Evolutionary conservation across 2,329 filamentous ascomycete species (phyloP).

Genomic region (Parastagonospora avenae): DNA sequence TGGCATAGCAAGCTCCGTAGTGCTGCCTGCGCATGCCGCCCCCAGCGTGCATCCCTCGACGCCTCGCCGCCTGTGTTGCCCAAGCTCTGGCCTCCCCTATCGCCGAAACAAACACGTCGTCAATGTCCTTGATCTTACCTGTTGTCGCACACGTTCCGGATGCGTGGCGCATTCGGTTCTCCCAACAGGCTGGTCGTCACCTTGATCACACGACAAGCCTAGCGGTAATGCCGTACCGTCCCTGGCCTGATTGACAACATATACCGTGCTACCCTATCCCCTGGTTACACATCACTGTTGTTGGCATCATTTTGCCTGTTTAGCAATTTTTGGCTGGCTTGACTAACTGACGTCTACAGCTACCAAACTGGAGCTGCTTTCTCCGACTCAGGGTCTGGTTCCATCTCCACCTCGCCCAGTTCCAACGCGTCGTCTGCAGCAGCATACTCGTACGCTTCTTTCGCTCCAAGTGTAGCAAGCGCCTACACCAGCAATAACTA

Average conservation of each 20-base stretch:
- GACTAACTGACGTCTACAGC: slow-evolving; percentile 50
- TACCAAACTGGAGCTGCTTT: slow-evolving; percentile 57
- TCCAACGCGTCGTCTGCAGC: slow-evolving; percentile 56
- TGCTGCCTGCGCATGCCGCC: slow-evolving; percentile 45
- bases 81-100: slow-evolving; percentile 43
- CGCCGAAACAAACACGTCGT: slow-evolving; percentile 50
- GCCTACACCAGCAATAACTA: slow-evolving; percentile 43
- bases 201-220: slow-evolving; percentile 53
- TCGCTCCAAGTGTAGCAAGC: slow-evolving; percentile 34
- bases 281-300: slow-evolving; percentile 47
- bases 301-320: slow-evolving; percentile 39
- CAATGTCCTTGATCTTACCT: slow-evolving; percentile 40
- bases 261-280: slow-evolving; percentile 46
- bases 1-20: slow-evolving; percentile 41
- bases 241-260: slow-evolving; percentile 45
- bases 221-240: slow-evolving; percentile 44
- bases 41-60: slow-evolving; percentile 43
- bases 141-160: slow-evolving; percentile 46
- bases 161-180: slow-evolving; percentile 45
- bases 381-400: slow-evolving; percentile 62
- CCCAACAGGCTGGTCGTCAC: slow-evolving; percentile 48
- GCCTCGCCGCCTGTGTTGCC: slow-evolving; percentile 44
- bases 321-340: slow-evolving; percentile 36
- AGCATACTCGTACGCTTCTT: slow-evolving; percentile 51
- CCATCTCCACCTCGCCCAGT: slow-evolving; percentile 58